These are phyloP conservation scores for Fraxinus cuspidata DNA, from an alignment of 257 asterid species.

Conservation along the genomic window DNA sequence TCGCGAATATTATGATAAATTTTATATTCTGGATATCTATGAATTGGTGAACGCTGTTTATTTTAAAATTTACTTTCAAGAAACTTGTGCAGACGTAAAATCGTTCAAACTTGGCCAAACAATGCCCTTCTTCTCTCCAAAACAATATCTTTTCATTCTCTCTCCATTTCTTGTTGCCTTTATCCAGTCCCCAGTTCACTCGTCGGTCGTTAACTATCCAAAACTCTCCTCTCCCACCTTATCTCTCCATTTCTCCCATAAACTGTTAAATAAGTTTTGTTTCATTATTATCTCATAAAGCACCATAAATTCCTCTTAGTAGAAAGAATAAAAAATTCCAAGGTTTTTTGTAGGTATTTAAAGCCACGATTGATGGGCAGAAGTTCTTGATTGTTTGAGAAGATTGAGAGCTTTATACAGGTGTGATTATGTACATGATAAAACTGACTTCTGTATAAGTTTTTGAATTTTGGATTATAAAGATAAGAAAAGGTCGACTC, in stretches of 20 bases:
- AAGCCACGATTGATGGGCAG: slow-evolving; percentile 31
- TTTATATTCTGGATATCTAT: no score
- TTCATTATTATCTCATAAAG: neutral
- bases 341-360: neutral
- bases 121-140: neutral
- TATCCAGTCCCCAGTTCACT: slow-evolving; percentile 30
- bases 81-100: neutral
- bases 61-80: no score
- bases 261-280: neutral
- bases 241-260: neutral
- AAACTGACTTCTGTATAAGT: neutral
- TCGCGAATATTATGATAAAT: no score
- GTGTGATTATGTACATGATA: slow-evolving; percentile 21
- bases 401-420: slow-evolving; percentile 31
- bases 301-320: neutral
- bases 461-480: neutral
- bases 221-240: neutral
- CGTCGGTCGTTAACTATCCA: slow-evolving; percentile 26
- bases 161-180: slow-evolving; percentile 28
- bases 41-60: no score
- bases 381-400: slow-evolving; percentile 29
- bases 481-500: neutral
- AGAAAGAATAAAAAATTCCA: neutral
- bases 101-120: neutral
- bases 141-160: slow-evolving; percentile 39